Conservation (phyloP, 164 flowering plant species). For the Liriodendron chinense region DNA sequence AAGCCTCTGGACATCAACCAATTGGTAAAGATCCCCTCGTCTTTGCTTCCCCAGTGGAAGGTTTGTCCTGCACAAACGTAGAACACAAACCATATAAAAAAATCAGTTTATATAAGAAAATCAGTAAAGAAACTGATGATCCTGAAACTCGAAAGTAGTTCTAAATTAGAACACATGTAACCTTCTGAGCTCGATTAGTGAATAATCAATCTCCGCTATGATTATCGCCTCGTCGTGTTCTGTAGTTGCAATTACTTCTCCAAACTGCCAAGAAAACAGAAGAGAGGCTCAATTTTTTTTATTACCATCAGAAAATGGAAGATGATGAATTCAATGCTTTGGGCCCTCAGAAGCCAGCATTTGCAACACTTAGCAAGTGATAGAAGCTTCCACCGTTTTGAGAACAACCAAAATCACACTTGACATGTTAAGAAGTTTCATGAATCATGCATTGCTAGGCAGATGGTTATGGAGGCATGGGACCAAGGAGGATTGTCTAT, state of each 20-base stretch:
- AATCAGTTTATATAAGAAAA: too few relatives aligned
- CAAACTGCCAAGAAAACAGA: conserved; percentile 54
- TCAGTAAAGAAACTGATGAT: not conserved
- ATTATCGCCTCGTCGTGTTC: conserved; percentile 80
- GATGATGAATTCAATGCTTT: too few relatives aligned
- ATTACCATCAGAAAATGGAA: not conserved
- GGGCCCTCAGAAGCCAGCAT: not conserved
- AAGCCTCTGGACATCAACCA: conserved; percentile 77
- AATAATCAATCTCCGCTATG: conserved; percentile 85
- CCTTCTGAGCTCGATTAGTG: conserved; percentile 73
- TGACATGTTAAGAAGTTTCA: not conserved
- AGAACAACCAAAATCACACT: not conserved
- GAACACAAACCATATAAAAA: not conserved
- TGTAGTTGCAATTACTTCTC: conserved; percentile 84
- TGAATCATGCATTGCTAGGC: too few relatives aligned
- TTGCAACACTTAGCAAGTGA: not conserved
- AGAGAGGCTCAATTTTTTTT: not conserved
- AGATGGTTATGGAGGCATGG: too few relatives aligned
- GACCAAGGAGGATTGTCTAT: too few relatives aligned
- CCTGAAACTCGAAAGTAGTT: not conserved
- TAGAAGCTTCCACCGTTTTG: not conserved
- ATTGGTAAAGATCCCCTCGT: conserved; percentile 87
- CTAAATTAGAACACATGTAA: conserved; percentile 18
- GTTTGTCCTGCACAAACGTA: conserved; percentile 44
- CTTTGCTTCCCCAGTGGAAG: conserved; percentile 77